Base-by-base conservation (phyloP, 108 stramenopile genomes). In the Skeletonema potamos region DNA sequence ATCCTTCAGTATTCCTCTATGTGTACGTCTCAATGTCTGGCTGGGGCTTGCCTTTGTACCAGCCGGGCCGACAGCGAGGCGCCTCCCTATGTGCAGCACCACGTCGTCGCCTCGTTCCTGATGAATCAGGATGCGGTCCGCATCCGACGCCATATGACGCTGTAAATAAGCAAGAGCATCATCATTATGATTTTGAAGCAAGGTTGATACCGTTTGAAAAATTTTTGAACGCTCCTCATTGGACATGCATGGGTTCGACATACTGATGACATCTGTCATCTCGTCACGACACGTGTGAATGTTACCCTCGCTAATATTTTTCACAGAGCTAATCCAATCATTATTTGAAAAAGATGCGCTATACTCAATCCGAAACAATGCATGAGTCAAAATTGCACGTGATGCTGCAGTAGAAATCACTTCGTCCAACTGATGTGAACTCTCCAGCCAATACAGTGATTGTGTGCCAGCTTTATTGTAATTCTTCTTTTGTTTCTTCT, bases 201-300 rank as follows among this genome's bases (percentile, higher is more conserved):
- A 39, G 28, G 12, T 33, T 10, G 67, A 58, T 7, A 72, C 30
- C 46, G 6, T 62, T 8, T 62, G 15, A 0, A 72, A 37, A 41
- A 79, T 37, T 22, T 8, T 20, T n/a, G 15, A 29, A 10, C 66
- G 34, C 26, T 62, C 61, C 20, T 72, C 57, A 2, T 36, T 59
- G 17, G 71, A 72, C 61, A 79, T 72, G 29, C 72, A 72, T 37
- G 78, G 70, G 57, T 79, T 72, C 13, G 78, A 67, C 54, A 79
- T 68, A 27, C 72, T 71, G 30, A 79, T 72, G 24, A 68, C 66
- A 15, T 72, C 78, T 17, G 62, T 3, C 11, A 66, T 3, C 11
- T 39, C 9, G 2, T 54, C 51, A 27, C 65, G 60, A 18, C 3
- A 62, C 18, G 2, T 2, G 22, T 59, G 62, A 61, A 46, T 15